Percentiles rank a stretch among this genome's conserved stretches.
phyloP scores from a whole-genome alignment of 2,329 filamentous ascomycete species.

The Chalaropsis ovoidea region DNA sequence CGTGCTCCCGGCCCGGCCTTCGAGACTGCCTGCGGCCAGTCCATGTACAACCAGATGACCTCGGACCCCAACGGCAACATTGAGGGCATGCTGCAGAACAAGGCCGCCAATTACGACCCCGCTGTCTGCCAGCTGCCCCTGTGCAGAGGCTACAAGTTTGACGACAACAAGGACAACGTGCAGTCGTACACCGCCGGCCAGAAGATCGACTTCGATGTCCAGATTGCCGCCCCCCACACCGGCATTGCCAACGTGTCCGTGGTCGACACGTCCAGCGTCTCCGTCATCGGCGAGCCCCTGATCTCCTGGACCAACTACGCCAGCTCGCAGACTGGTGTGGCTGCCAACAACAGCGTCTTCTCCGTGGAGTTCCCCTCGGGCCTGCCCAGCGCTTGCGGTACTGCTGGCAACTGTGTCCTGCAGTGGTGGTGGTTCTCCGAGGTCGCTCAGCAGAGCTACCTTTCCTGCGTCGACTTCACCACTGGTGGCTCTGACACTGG shows the following conservation, averaged over 20 bases:
- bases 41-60: conserved; percentile 32
- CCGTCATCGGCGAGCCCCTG: conserved; percentile 43
- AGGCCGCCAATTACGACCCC: conserved; percentile 27
- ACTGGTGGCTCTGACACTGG: conserved; percentile 18
- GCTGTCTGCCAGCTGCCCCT: conserved; percentile 30
- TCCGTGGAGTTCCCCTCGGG: conserved; percentile 34
- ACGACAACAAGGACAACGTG: conserved; percentile 37
- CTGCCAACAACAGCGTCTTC: conserved; percentile 39
- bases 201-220: conserved; percentile 36
- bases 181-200: conserved; percentile 38
- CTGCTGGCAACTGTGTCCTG: conserved; percentile 33
- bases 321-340: conserved; percentile 34
- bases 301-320: conserved; percentile 49
- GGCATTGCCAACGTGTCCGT: conserved; percentile 47
- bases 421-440: conserved; percentile 41
- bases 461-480: conserved; percentile 35
- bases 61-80: conserved; percentile 35
- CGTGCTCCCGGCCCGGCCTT: conserved; percentile 38
- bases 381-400: conserved; percentile 30
- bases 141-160: conserved; percentile 40
- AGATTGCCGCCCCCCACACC: conserved; percentile 38
- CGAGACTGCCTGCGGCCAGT: conserved; percentile 37
- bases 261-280: conserved; percentile 44
- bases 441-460: conserved; percentile 34
- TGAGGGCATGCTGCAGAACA: conserved; percentile 32